A percentile compares a stretch with the other conserved stretches of the same genome.
Evolutionary conservation across 164 flowering plant species (phyloP).

Genomic region (Sextonia rubra): DNA sequence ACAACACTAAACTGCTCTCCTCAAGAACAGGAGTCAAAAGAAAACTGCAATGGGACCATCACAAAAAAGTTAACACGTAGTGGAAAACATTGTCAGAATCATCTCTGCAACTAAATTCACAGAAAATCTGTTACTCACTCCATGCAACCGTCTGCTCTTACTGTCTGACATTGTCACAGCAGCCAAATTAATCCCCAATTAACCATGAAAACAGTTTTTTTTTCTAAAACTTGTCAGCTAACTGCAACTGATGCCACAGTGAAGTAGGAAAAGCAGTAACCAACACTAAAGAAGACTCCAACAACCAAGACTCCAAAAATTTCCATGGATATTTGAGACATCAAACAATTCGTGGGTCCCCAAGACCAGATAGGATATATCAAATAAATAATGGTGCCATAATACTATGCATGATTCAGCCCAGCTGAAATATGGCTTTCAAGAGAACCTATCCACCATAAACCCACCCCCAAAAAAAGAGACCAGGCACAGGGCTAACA

Average conservation of each 20-base stretch:
- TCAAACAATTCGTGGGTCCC: conserved; percentile 10
- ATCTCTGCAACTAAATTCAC: conserved; percentile 1
- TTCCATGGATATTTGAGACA: background rate
- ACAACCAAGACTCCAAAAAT: conserved; percentile 7
- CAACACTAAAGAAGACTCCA: conserved; percentile 1
- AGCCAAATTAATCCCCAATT: background rate
- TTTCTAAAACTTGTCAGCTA: conserved; percentile 18
- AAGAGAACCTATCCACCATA: too few relatives aligned
- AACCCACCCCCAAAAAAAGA: too few relatives aligned
- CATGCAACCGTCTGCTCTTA: background rate
- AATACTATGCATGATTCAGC: too few relatives aligned
- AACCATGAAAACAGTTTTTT: background rate
- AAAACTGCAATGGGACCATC: background rate
- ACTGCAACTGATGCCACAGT: conserved; percentile 11
- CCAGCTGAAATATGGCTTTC: too few relatives aligned
- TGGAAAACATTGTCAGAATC: conserved; percentile 8
- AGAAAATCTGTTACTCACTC: conserved; percentile 5
- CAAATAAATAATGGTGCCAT: too few relatives aligned
- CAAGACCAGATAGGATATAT: background rate
- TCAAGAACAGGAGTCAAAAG: conserved; percentile 1
- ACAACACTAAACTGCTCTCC: background rate
- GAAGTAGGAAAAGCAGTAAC: conserved; percentile 1
- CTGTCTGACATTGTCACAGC: conserved; percentile 1
- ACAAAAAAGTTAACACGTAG: background rate
- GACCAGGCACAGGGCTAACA: too few relatives aligned